phyloP scores from a whole-genome alignment of 306 rosid species.

The Prunus padus region DNA sequence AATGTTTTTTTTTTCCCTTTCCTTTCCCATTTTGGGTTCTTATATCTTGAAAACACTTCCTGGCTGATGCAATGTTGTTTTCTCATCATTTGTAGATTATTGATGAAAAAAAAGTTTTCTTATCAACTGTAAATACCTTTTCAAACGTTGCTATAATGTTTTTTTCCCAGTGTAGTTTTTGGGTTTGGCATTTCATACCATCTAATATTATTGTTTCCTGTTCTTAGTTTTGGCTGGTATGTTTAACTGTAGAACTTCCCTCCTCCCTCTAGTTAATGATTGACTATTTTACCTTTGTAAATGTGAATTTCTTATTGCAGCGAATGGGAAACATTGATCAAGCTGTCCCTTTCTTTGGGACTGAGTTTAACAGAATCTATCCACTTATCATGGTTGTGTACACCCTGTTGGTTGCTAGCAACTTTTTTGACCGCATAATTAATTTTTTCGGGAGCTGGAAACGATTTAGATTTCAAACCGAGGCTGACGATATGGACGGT shows the following conservation, averaged over 20 bases:
- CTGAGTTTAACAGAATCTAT: conserved; percentile 74
- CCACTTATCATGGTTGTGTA: conserved; percentile 97
- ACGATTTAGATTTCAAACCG: conserved; percentile 72
- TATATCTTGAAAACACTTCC: conserved; percentile 7
- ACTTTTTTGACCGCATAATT: conserved; percentile 78
- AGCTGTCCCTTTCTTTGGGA: conserved; percentile 89
- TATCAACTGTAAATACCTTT: neutral
- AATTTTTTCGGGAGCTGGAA: conserved; percentile 89
- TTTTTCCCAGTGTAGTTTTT: neutral
- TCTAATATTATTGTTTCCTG: neutral
- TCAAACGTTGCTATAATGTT: neutral
- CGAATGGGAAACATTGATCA: conserved; percentile 87
- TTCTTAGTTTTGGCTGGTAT: neutral
- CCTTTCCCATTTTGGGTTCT: neutral
- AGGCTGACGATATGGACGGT: conserved; percentile 90
- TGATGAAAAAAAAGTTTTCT: neutral
- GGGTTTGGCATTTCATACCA: neutral
- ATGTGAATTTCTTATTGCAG: conserved; percentile 54
- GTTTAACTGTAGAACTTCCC: conserved; percentile 7
- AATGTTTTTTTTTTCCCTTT: neutral
- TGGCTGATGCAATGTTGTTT: neutral
- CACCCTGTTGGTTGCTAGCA: conserved; percentile 91
- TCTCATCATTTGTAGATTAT: neutral
- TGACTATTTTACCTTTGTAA: conserved; percentile 25
- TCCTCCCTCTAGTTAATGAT: conserved; percentile 15